Evolutionary conservation across 1,284 basidiomycete species (phyloP).

Genomic region (Spongispora temasekensis): DNA sequence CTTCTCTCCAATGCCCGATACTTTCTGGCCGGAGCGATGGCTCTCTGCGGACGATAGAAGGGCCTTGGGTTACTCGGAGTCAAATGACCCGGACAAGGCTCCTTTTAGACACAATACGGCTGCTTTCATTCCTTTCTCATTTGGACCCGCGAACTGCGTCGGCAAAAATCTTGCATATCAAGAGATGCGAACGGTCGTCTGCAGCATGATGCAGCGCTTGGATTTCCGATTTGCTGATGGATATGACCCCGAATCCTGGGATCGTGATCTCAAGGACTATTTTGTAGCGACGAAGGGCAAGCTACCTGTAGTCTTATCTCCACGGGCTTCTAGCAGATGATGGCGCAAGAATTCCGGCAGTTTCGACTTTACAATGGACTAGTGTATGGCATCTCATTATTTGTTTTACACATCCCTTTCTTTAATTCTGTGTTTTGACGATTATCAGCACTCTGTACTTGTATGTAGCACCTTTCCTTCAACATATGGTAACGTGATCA

Average conservation of each 20-base stretch:
- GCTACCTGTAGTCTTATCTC: slow-evolving; percentile 37
- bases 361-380: slow-evolving; percentile 20
- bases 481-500: slow-evolving; percentile 6
- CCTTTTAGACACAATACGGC: slow-evolving; percentile 32
- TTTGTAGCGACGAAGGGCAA: slow-evolving; percentile 35
- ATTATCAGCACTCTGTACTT: slow-evolving; percentile 25
- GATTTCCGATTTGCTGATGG: slow-evolving; percentile 35
- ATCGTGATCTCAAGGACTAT: slow-evolving; percentile 36
- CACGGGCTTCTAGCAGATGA: slow-evolving; percentile 28
- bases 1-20: slow-evolving; percentile 42
- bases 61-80: slow-evolving; percentile 28
- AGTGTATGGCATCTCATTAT: slow-evolving; percentile 32
- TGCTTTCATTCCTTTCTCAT: slow-evolving; percentile 39
- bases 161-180: slow-evolving; percentile 39
- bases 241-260: slow-evolving; percentile 34
- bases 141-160: slow-evolving; percentile 36
- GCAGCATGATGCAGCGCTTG: slow-evolving; percentile 34
- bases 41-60: slow-evolving; percentile 36
- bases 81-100: slow-evolving; percentile 24
- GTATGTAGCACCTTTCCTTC: slow-evolving; percentile 15
- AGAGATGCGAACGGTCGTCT: slow-evolving; percentile 37
- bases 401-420: slow-evolving; percentile 11
- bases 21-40: slow-evolving; percentile 47
- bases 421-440: slow-evolving; percentile 14
- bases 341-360: slow-evolving; percentile 8